phyloP scores from a whole-genome alignment of 306 rosid species.

The Begonia masoniana region DNA sequence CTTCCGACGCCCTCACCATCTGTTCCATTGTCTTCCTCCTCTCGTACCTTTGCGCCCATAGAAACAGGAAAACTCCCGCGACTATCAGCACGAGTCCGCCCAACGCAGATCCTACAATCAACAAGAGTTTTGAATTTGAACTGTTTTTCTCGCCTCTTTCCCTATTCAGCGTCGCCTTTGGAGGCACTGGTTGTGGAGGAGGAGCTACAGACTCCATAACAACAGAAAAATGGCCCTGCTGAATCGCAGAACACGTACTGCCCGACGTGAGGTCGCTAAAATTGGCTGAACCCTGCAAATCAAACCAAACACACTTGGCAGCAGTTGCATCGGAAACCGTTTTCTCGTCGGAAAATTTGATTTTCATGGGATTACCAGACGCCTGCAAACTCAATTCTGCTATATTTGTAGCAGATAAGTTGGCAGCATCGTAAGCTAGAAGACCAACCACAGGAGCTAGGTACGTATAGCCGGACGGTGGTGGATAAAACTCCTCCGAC shows the following conservation, averaged over 20 bases:
- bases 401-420: slow-evolving; percentile 40
- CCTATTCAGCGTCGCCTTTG: slow-evolving; percentile 9
- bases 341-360: slow-evolving; percentile 31
- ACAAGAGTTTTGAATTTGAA: no score
- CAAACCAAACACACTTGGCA: slow-evolving; percentile 49
- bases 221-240: slow-evolving; percentile 77
- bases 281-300: slow-evolving; percentile 31
- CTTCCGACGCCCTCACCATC: slow-evolving; percentile 73
- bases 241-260: slow-evolving; percentile 31
- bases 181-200: slow-evolving; percentile 12
- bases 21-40: slow-evolving; percentile 43
- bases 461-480: slow-evolving; percentile 37
- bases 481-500: slow-evolving; percentile 37
- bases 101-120: slow-evolving; percentile 47
- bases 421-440: slow-evolving; percentile 47
- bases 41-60: slow-evolving; percentile 43
- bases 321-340: slow-evolving; percentile 25
- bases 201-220: slow-evolving; percentile 32
- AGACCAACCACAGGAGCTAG: slow-evolving; percentile 73
- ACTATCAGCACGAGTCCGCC: slow-evolving; percentile 56
- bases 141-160: not conserved
- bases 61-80: slow-evolving; percentile 21
- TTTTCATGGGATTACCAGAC: slow-evolving; percentile 27
- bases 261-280: slow-evolving; percentile 35
- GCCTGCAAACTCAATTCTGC: slow-evolving; percentile 25